Base-by-base conservation (phyloP, 1,139 yeast species). In the Diutina mesorugosa region DNA sequence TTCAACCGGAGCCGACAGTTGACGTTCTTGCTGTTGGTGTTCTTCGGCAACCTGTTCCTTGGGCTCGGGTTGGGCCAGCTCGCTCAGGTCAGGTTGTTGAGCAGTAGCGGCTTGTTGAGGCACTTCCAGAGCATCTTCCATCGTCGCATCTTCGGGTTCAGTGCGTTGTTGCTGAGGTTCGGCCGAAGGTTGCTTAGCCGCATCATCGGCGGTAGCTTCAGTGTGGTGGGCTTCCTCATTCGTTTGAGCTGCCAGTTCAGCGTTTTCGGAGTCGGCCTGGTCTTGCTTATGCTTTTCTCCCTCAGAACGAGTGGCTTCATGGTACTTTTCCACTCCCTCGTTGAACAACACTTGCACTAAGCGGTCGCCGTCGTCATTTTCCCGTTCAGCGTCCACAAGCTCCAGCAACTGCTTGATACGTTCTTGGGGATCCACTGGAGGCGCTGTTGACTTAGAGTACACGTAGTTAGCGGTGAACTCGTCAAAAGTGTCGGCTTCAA, bases 401-500 rank as follows among this genome's bases (percentile, higher is more conserved):
- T 38, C 35, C 45, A 14, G 35, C 26, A 51, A 41, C 21, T 21
- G 32, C 16, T 14, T 26, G 32, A 26, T 21, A 5, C 54, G 54
- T 9, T 41, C 54, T 14, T 26, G 38, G 9, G 12, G 6, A n/a
- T 38, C 35, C 26, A 41, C 10, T 5, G 5, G 18, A 14, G 32
- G 18, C 18, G 30, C 21, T 12, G 54, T 14, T 38, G n/a, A 21
- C 21, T 38, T 38, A 9, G 41, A 69, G 60, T 70, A 81, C 3
- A 80, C 73, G 1, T 81, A 68, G 59, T 76, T 77, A 52, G 90
- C 74, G 2, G 90, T 79, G 65, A 87, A 90, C 61, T 85, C 86
- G 70, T 93, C 99, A 61, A 81, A 83, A 0, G 96, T 82, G n/a
- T 81, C 85, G 4, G 86, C 79, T 66, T 89, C 96, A 66, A 91